A percentile compares a stretch with the other conserved stretches of the same genome.
phyloP scores from a whole-genome alignment of 768 basidiomycete genomes.

The Calvatia gigantea region DNA sequence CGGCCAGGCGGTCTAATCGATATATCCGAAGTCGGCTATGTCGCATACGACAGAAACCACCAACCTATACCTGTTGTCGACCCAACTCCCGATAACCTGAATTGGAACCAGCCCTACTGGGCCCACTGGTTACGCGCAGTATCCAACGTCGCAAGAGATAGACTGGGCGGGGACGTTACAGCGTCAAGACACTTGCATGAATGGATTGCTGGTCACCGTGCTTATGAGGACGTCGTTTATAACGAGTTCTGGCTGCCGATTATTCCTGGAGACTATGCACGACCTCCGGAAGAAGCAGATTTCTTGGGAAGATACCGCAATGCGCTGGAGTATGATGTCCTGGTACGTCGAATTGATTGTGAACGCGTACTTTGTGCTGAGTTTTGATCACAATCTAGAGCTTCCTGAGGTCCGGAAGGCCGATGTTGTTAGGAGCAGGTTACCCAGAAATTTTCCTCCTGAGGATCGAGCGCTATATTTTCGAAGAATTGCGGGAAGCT shows the following conservation, averaged over 20 bases:
- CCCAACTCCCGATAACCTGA: neutral
- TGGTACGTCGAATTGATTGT: constrained; percentile 30
- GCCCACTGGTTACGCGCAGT: constrained; percentile 7
- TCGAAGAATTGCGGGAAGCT: constrained; percentile 48
- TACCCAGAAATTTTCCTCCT: constrained; percentile 50
- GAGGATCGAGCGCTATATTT: constrained; percentile 48
- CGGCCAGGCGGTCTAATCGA: constrained; percentile 69
- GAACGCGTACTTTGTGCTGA: neutral
- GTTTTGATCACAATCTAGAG: constrained; percentile 32
- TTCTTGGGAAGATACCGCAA: constrained; percentile 44
- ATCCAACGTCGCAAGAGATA: neutral
- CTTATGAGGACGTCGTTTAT: constrained; percentile 57
- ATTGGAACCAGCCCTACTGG: constrained; percentile 7
- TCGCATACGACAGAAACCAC: constrained; percentile 51
- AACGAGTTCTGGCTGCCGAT: constrained; percentile 63
- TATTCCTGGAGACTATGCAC: constrained; percentile 46
- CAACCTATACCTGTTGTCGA: constrained; percentile 1
- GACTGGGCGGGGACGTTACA: constrained; percentile 10
- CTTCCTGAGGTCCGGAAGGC: constrained; percentile 64
- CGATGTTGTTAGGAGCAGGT: constrained; percentile 63
- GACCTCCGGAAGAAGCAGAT: constrained; percentile 30
- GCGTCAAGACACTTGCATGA: constrained; percentile 39
- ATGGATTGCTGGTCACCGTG: constrained; percentile 52
- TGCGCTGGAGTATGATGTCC: constrained; percentile 40
- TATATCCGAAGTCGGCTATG: constrained; percentile 67